Percentiles rank a stretch among this genome's conserved stretches.
phyloP scores from a whole-genome alignment of 1,284 basidiomycete species.

The Sparassis latifolia region DNA sequence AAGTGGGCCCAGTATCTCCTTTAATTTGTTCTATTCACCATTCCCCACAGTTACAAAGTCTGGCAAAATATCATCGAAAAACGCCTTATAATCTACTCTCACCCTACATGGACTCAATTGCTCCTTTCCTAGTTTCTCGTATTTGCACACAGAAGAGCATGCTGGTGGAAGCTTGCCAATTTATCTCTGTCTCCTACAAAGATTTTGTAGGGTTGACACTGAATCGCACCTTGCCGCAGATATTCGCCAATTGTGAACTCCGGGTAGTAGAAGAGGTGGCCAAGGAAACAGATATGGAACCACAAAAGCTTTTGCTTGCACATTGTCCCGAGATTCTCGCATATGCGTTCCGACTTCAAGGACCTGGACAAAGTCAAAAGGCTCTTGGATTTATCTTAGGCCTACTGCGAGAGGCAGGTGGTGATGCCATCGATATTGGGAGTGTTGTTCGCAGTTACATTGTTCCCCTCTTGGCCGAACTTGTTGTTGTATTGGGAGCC shows the following conservation, averaged over 20 bases:
- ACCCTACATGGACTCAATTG: slow-evolving; percentile 66
- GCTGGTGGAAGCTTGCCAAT: slow-evolving; percentile 55
- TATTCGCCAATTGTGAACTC: slow-evolving; percentile 60
- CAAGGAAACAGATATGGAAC: slow-evolving; percentile 36
- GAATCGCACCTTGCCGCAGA: slow-evolving; percentile 58
- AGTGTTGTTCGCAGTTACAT: slow-evolving; percentile 60
- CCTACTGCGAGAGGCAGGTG: slow-evolving; percentile 36
- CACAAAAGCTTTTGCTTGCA: slow-evolving; percentile 56
- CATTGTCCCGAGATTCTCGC: slow-evolving; percentile 65
- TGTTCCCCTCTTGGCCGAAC: slow-evolving; percentile 61
- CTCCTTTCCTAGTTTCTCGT: slow-evolving; percentile 58
- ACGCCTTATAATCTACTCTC: slow-evolving; percentile 63
- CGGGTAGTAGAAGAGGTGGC: slow-evolving; percentile 36
- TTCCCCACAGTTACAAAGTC: slow-evolving; percentile 45
- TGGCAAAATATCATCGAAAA: slow-evolving; percentile 57
- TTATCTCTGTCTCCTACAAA: slow-evolving; percentile 46
- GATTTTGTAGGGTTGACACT: slow-evolving; percentile 70
- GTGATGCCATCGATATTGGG: slow-evolving; percentile 36
- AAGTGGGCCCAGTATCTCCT: slow-evolving; percentile 11
- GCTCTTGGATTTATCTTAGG: slow-evolving; percentile 60
- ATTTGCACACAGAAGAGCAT: slow-evolving; percentile 54
- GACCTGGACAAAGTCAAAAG: slow-evolving; percentile 43
- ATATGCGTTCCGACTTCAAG: slow-evolving; percentile 60
- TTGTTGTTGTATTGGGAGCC: slow-evolving; percentile 76
- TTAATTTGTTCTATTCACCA: too few species aligned